Evolutionary conservation across 2,329 filamentous ascomycete genomes (phyloP), one percentile per base, ranked within the genome.

Genomic region (Fusarium nygamai): DNA sequence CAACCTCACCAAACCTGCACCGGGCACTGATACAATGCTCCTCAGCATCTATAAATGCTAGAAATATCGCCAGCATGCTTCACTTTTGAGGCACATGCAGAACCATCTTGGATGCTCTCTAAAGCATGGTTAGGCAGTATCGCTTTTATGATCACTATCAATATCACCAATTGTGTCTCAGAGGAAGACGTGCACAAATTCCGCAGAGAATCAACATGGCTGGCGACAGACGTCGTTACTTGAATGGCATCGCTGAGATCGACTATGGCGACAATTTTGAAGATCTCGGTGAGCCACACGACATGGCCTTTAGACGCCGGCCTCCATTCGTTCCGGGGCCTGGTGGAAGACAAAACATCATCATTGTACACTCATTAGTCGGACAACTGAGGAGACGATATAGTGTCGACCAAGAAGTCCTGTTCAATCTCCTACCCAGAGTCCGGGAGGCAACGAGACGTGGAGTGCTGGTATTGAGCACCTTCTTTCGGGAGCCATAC

Each of bases 341-440:
- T 13, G 34, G 56, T 33, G 60, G 36, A 43, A 61, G 71, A 61
- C 71, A 47, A 33, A 71, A 57, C 54, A 68, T 24, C 17, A 51
- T 75, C n/a, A 24, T 59, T 22, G 50, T 75, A 34, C 34, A 71
- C 24, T 46, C 75, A 7, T 29, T 46, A n/a, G 48, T 69, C 46
- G 56, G 71, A 33, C 71, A 63, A 31, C 24, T 43, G 13, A 61
- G 71, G 27, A 38, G 47, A 27, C 50, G 65, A 34, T 76, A 75
- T n/a, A 61, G 24, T 22, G 50, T 78, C 31, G 41, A 71, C 14
- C 64, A 47, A 13, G 50, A 54, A 8, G 36, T 63, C n/a, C 43
- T 78, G 19, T 51, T 67, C 36, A 34, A 36, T 22, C 33, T 65
- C 22, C 43, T 78, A n/a, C 75, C 76, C 16, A 58, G 75, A 17